phyloP scores from a whole-genome alignment of 2,329 filamentous ascomycete species.

The Cordyceps cicadae region DNA sequence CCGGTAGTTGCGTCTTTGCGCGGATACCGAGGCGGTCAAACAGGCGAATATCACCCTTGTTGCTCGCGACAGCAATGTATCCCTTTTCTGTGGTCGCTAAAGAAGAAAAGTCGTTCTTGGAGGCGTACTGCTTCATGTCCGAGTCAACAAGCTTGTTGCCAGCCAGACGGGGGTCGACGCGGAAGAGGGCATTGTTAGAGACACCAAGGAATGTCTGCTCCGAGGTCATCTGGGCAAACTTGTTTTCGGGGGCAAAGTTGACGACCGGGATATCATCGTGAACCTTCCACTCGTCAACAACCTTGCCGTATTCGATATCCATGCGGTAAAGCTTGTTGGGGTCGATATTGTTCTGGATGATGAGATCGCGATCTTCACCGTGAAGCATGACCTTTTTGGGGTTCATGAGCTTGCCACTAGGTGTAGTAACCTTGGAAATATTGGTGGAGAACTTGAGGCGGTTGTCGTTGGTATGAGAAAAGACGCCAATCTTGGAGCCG shows the following conservation, averaged over 20 bases:
- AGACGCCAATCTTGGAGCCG: constrained; percentile 96
- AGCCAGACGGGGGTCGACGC: constrained; percentile 80
- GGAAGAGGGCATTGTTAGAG: constrained; percentile 86
- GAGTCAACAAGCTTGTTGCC: constrained; percentile 90
- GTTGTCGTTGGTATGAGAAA: constrained; percentile 91
- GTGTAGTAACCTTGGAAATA: constrained; percentile 90
- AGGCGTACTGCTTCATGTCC: constrained; percentile 89
- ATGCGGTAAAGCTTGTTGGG: constrained; percentile 91
- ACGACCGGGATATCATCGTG: constrained; percentile 92
- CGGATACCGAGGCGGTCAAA: constrained; percentile 96
- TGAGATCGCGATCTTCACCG: constrained; percentile 80
- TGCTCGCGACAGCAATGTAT: constrained; percentile 91
- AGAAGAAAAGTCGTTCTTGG: constrained; percentile 95
- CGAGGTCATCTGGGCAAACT: constrained; percentile 94
- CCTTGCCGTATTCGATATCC: constrained; percentile 96
- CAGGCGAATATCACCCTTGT: constrained; percentile 94
- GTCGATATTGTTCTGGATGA: constrained; percentile 73
- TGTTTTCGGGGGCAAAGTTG: constrained; percentile 90
- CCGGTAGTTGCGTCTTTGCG: constrained; percentile 93
- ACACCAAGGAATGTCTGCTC: constrained; percentile 94
- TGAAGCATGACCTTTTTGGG: constrained; percentile 97
- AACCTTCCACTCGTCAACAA: constrained; percentile 97
- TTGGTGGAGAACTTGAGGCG: constrained; percentile 93
- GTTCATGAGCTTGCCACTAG: constrained; percentile 77
- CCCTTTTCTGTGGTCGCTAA: constrained; percentile 93